Evolutionary conservation across 1,284 basidiomycete genomes (phyloP).

Genomic region (Apiotrichum brassicae): DNA sequence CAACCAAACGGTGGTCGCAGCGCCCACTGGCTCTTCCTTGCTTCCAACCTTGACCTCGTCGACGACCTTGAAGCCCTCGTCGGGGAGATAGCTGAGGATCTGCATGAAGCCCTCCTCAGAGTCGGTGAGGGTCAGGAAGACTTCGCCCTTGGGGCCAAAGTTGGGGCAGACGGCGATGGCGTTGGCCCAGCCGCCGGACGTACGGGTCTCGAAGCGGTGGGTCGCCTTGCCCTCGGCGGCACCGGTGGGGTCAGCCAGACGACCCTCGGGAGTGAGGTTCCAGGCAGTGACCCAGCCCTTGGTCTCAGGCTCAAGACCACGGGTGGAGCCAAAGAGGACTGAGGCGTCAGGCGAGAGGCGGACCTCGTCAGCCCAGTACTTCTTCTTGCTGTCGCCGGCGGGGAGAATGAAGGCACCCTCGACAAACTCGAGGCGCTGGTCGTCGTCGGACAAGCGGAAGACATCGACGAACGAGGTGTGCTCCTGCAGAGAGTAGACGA

Average conservation of each 20-base stretch:
- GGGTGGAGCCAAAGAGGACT: conserved; percentile 44
- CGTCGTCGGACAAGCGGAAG: conserved; percentile 12
- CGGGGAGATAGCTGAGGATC: conserved; percentile 30
- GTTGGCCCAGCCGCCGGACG: conserved; percentile 48
- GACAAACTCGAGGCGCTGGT: conserved; percentile 15
- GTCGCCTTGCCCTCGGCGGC: conserved; percentile 8
- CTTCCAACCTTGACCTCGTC: conserved; percentile 12
- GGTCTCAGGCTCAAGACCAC: conserved; percentile 35
- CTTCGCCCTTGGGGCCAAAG: conserved; percentile 16
- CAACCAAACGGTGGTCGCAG: conserved; percentile 5
- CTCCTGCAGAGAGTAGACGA: conserved; percentile 42
- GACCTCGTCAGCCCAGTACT: conserved; percentile 45
- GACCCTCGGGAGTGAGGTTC: conserved; percentile 27
- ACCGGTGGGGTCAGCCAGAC: not conserved
- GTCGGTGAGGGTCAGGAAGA: conserved; percentile 42
- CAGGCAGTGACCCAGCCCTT: conserved; percentile 44
- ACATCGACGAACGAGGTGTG: conserved; percentile 22
- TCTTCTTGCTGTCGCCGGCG: conserved; percentile 1
- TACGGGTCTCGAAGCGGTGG: conserved; percentile 37
- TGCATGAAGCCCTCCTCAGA: conserved; percentile 42
- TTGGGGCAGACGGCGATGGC: conserved; percentile 43
- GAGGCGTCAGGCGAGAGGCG: conserved; percentile 33
- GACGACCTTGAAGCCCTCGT: conserved; percentile 22
- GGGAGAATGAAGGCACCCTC: conserved; percentile 20
- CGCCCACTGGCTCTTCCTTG: conserved; percentile 8